phyloP scores from a whole-genome alignment of 352 stramenopile genomes.

The Globisporangium alternatum region DNA sequence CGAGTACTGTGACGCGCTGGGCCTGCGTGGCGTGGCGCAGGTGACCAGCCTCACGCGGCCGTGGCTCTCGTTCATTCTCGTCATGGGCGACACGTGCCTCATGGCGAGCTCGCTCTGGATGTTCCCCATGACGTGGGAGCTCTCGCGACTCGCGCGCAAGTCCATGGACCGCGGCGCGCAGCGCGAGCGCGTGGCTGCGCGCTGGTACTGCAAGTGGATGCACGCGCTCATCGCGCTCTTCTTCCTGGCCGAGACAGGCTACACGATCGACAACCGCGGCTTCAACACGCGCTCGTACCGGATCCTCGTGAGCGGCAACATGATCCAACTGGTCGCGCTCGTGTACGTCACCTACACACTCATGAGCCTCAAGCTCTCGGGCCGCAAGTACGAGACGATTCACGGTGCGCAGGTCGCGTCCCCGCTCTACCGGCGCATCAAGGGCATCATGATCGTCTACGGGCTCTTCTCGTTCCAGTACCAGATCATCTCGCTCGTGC shows the following conservation, averaged over 20 bases:
- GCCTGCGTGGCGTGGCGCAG: conserved; percentile 35
- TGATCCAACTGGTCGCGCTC: conserved; percentile 35
- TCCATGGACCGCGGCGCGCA: conserved; percentile 36
- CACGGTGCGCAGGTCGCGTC: conserved; percentile 40
- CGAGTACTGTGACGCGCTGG: conserved; percentile 41
- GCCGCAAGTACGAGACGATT: conserved; percentile 52
- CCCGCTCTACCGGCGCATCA: conserved; percentile 55
- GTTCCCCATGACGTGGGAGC: conserved; percentile 42
- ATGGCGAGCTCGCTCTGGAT: conserved; percentile 48
- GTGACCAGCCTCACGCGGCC: conserved; percentile 31
- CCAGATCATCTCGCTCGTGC: conserved; percentile 37
- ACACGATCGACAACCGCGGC: conserved; percentile 37
- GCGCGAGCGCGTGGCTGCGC: conserved; percentile 22
- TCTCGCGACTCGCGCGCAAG: conserved; percentile 36
- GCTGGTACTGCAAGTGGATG: conserved; percentile 35
- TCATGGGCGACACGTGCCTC: conserved; percentile 39
- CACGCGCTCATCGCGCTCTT: conserved; percentile 34
- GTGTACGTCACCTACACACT: conserved; percentile 41
- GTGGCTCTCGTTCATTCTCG: conserved; percentile 38
- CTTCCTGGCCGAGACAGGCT: conserved; percentile 30
- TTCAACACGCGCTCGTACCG: conserved; percentile 34
- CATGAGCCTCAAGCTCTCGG: conserved; percentile 37
- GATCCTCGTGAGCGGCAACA: conserved; percentile 44
- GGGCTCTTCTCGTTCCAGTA: conserved; percentile 46
- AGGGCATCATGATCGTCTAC: conserved; percentile 61